Evolutionary conservation across 176 grass and related monocot genomes (phyloP).

Genomic region (Rhynchospora breviuscula): DNA sequence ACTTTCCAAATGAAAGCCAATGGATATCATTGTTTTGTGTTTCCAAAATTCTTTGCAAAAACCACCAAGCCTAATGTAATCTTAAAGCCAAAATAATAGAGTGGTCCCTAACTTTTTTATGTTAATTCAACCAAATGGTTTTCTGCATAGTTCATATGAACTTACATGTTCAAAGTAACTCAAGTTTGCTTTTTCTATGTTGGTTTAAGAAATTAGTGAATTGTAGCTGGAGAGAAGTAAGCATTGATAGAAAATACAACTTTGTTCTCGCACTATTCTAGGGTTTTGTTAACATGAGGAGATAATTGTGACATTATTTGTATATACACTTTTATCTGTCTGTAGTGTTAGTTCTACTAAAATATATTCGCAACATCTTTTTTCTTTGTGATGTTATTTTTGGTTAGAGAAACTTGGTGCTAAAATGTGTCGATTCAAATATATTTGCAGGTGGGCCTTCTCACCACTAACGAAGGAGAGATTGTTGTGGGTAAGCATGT

Average conservation of each 20-base stretch:
- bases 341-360: neutral
- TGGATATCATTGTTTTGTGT: neutral
- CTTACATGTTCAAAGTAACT: neutral
- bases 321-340: neutral
- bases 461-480: conserved; percentile 80
- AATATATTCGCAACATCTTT: neutral
- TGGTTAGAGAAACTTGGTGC: neutral
- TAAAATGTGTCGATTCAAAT: conserved; percentile 5
- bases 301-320: neutral
- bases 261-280: neutral
- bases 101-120: neutral
- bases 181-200: no score
- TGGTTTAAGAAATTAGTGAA: no score
- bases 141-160: neutral
- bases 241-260: neutral
- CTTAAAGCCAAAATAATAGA: neutral
- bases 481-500: conserved; percentile 58
- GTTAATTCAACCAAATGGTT: neutral
- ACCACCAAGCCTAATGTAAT: neutral
- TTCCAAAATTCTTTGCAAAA: neutral
- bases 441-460: conserved; percentile 71
- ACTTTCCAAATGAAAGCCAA: neutral
- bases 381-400: neutral
- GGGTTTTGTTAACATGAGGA: neutral
- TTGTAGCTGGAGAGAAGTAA: neutral